Evolutionary conservation across 306 rosid species (phyloP).

Genomic region (Cucumis cinereus): DNA sequence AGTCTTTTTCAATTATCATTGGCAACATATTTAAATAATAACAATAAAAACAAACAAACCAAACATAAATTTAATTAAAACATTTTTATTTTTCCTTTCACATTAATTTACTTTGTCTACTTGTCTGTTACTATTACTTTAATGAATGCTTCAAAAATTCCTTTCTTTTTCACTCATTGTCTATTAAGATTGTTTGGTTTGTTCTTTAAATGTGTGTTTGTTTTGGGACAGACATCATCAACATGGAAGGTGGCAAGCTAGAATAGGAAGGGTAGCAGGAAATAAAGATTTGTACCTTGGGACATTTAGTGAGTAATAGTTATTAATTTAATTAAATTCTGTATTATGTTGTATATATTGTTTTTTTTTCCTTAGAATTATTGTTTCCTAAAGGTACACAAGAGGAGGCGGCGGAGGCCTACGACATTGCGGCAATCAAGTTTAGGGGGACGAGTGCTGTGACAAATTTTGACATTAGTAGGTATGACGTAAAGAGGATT

Average conservation of each 20-base stretch:
- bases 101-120: background rate
- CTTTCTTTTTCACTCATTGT: background rate
- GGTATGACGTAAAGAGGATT: conserved; percentile 93
- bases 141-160: background rate
- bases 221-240: conserved; percentile 72
- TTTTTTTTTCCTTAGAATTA: background rate
- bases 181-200: background rate
- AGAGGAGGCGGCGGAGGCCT: conserved; percentile 99
- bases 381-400: conserved; percentile 57
- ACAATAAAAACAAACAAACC: background rate
- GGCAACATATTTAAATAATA: conserved; percentile 1
- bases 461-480: conserved; percentile 84
- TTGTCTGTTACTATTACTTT: background rate
- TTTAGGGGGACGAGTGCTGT: conserved; percentile 94
- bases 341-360: background rate
- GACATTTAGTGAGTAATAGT: conserved; percentile 64
- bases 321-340: background rate
- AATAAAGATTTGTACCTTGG: conserved; percentile 98
- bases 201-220: background rate
- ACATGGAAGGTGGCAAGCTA: conserved; percentile 99
- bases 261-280: conserved; percentile 97
- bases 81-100: background rate
- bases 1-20: conserved; percentile 20
- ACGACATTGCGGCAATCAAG: conserved; percentile 97
- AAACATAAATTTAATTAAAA: background rate